Base-by-base conservation (phyloP, 2,329 filamentous ascomycete genomes). In the Claviceps quebecensis region DNA sequence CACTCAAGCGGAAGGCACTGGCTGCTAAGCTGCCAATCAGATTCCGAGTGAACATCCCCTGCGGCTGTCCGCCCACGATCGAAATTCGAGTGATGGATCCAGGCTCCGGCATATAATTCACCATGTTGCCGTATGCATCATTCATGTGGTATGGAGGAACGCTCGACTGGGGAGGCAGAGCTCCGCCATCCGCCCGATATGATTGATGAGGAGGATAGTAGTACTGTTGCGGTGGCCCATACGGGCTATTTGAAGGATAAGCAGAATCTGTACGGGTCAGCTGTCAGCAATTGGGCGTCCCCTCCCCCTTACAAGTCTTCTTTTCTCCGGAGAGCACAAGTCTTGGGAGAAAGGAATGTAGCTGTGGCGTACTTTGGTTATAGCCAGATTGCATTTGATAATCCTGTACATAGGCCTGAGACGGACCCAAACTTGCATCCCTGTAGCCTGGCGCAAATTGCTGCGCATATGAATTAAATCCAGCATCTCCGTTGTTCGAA, bases 21-120 rank as follows among this genome's bases (percentile, higher is more conserved):
- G 90, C 89, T 5, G 87, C 84, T 49, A 95, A 73, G 65, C 87
- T 95, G 2, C 93, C 93, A 56, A 98, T 97, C 9, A 98, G 77
- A 62, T 97, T 98, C 49, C 91, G 76, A 0, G 90, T 96, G 63
- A 91, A 95, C 87, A 95, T 94, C 52, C 87, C 87, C 39, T 82
- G 81, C 1, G 83, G 81, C 48, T 75, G 74, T 5, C 61, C 62
- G 65, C 76, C 64, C 5, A 63, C 64, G 54, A 67, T 63, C 5
- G 65, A 63, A 60, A 67, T 66, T 44, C 66, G 60, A 23, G 64
- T 57, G 39, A 66, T 51, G 3, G 58, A 54, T 40, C 53, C 60
- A 43, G 63, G 62, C 43, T 67, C 65, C 47, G 65, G 63, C 8
- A 55, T 52, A 47, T 64, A 65, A 7, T 58, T 57, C 29, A 11